Base-by-base conservation (phyloP, 768 basidiomycete genomes). In the Rubroboletus pulcherrimus region DNA sequence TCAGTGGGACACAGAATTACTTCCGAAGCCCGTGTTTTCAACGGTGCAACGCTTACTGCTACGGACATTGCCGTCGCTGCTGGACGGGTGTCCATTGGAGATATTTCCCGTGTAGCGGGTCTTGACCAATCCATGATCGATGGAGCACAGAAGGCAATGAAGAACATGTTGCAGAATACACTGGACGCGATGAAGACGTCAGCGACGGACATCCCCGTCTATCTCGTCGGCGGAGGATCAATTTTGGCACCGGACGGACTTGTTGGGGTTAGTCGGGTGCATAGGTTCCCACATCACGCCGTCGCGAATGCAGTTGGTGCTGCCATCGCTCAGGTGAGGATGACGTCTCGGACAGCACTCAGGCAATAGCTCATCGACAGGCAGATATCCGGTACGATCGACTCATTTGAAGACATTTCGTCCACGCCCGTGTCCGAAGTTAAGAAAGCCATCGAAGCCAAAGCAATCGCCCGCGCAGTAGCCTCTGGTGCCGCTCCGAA, bases 161-260 rank as follows among this genome's bases (percentile, higher is more conserved):
- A 75, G 63, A 61, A 55, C 40, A 69, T 74, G 59, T 51, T 77
- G 14, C 77, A 87, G 71, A 71, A 71, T 14, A 76, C 76, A 2
- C 68, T 86, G 9, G 85, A 86, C 62, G 68, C 69, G 26, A 85
- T 87, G 84, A 87, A 87, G 74, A 86, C 84, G 5, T 79, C 77
- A 33, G 77, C 78, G 2, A 77, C 78, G 26, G 79, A 81, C 62
- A 74, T 79, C 42, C 78, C 83, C 26, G 75, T 86, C 11, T 75
- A 85, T 30, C 76, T 87, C 2, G 86, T 86, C 37, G 86, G 86
- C 24, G 86, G 86, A 15, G 85, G 86, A 5, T 80, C 82, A 0
- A 80, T 86, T 60, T 73, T 87, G 34, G 75, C 79, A 10, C 84
- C 86, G 0, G 68, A 75, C 9, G 49, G 68, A 10, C 74, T 87